Evolutionary conservation across 306 rosid species (phyloP).

Genomic region (Prunus armeniaca): DNA sequence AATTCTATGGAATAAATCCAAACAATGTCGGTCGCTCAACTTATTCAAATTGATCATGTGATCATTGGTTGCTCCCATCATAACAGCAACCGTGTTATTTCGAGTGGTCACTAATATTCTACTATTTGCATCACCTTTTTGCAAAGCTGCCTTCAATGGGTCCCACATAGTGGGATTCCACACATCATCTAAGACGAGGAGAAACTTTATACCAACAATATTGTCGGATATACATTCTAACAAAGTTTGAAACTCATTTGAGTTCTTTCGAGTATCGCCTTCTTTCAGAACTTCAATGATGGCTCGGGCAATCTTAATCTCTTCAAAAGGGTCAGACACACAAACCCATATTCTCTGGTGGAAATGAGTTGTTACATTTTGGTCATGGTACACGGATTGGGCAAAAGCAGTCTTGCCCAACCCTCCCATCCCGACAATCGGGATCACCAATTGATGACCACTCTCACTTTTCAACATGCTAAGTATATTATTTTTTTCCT

Average conservation of each 20-base stretch:
- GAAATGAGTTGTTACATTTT: background rate
- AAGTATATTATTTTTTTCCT: too few relatives aligned
- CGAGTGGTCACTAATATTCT: too few relatives aligned
- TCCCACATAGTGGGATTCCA: conserved; percentile 4
- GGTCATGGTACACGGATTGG: background rate
- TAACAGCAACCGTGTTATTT: too few relatives aligned
- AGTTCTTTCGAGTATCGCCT: accelerated
- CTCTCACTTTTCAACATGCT: background rate
- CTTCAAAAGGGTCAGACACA: background rate
- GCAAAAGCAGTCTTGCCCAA: conserved; percentile 5
- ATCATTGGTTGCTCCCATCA: too few relatives aligned
- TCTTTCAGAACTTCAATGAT: background rate
- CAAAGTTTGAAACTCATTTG: background rate
- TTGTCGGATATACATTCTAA: background rate
- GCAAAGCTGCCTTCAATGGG: too few relatives aligned
- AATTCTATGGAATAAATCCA: too few relatives aligned
- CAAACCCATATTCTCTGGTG: background rate
- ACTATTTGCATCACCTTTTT: too few relatives aligned
- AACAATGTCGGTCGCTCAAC: too few relatives aligned
- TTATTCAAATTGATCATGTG: too few relatives aligned
- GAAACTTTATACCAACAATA: background rate
- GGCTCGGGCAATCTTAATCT: background rate
- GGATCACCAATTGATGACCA: background rate
- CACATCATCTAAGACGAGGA: conserved; percentile 18
- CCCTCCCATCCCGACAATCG: conserved; percentile 6